phyloP scores from a whole-genome alignment of 345 rosid species.

The Populus alba region DNA sequence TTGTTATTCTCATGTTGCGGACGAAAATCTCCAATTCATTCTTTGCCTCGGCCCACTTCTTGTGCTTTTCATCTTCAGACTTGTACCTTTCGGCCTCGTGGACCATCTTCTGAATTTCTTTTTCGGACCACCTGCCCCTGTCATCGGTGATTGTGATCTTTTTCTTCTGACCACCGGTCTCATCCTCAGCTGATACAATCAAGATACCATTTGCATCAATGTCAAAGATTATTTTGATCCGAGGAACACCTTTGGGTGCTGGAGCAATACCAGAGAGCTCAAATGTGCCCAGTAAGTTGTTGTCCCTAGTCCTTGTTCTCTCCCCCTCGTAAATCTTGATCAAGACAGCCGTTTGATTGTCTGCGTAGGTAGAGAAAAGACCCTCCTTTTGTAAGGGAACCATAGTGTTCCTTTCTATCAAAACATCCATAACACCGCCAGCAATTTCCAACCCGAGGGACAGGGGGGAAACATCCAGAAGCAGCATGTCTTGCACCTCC shows the following conservation, averaged over 20 bases:
- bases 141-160: constrained; percentile 20
- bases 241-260: constrained; percentile 27
- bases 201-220: constrained; percentile 28
- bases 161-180: constrained; percentile 17
- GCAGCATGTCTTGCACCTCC: constrained; percentile 17
- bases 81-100: constrained; percentile 18
- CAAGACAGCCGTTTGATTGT: constrained; percentile 22
- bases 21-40: constrained; percentile 13
- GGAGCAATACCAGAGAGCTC: constrained; percentile 32
- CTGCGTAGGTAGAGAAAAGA: not conserved
- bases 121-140: constrained; percentile 9
- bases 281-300: constrained; percentile 25
- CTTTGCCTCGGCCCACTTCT: constrained; percentile 10
- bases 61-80: constrained; percentile 14
- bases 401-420: constrained; percentile 27
- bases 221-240: constrained; percentile 24
- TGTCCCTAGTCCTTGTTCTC: constrained; percentile 23
- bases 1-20: not conserved
- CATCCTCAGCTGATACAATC: constrained; percentile 25
- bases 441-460: constrained; percentile 27
- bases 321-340: constrained; percentile 35
- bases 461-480: constrained; percentile 27
- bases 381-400: constrained; percentile 27
- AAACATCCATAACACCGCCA: constrained; percentile 30
- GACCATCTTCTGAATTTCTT: constrained; percentile 15